Base-by-base conservation (phyloP, 192 early-diverging fungal species). In the Backusella parvicylindrica region DNA sequence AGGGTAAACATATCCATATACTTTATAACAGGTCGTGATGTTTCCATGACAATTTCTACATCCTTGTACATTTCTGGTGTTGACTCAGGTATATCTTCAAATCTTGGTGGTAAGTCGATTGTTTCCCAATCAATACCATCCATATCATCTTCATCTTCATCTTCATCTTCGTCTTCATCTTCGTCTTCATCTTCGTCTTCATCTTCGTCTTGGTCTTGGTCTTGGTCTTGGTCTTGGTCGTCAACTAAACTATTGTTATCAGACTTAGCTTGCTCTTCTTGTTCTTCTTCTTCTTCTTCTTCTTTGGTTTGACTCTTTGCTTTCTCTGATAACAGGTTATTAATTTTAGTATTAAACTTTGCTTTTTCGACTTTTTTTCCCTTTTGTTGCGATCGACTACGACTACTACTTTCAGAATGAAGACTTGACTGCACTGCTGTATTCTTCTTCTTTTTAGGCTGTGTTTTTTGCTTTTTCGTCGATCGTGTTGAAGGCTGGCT, bases 111-210 rank as follows among this genome's bases (percentile, higher is more conserved):
- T 7, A 85, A 33, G 1, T 74, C 47, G 1, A 88, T 83, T 18
- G 80, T 83, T 41, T 86, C 85, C 85, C 85, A 88, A 21, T 86
- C 84, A 30, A 79, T 77, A 31, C 75, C 77, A 15, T 86, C 82
- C 6, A 74, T 75, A 4, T 79, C 75, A 18, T 71, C 56, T n/a
- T 76, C 71, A 26, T 75, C 68, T 15, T 73, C 71, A 5, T 63
- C 56, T 0, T 65, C 68, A 1, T 71, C 41, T 0, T 70, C 28
- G 11, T 67, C 67, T 30, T 37, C 33, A n/a, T 75, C 78, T 26
- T 41, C 23, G 6, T 12, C 15, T 6, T 60, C 49, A 23, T 53
- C 12, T 8, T 50, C 28, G 9, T 26, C 70, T n/a, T 56, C 3
- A 7, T 33, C 6, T 2, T n/a, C 32, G 0, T 64, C 60, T 50